These are phyloP conservation scores for Toxicodendron radicans DNA, from an alignment of 345 rosid species.

Conservation along the genomic window DNA sequence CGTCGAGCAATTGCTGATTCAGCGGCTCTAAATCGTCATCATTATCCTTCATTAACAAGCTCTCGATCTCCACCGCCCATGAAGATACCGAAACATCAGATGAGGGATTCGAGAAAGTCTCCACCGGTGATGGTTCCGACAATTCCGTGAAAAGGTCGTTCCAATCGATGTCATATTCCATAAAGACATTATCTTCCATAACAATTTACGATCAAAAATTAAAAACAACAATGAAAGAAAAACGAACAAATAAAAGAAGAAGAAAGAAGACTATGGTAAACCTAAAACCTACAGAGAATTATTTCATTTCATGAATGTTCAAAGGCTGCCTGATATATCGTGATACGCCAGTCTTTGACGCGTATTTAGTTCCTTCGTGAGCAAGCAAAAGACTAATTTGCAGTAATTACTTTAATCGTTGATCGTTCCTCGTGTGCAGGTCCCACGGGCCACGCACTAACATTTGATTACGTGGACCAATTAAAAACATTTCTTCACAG, in stretches of 20 bases:
- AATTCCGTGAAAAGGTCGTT: slow-evolving; percentile 24
- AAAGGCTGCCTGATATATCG: too few species aligned
- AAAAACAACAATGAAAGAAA: background rate
- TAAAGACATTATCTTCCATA: slow-evolving; percentile 15
- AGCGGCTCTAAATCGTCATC: slow-evolving; percentile 24
- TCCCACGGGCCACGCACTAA: background rate
- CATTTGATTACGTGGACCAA: background rate
- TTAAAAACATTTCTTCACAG: background rate
- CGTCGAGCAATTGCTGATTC: slow-evolving; percentile 22
- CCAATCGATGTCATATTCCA: slow-evolving; percentile 35
- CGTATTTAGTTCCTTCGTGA: background rate
- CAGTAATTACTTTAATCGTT: too few species aligned
- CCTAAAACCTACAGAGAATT: too few species aligned
- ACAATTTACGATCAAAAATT: background rate
- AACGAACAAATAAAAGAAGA: too few species aligned
- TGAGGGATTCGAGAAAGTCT: slow-evolving; percentile 18
- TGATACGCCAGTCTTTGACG: background rate
- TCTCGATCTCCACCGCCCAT: slow-evolving; percentile 51
- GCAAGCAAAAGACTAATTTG: background rate
- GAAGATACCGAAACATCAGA: slow-evolving; percentile 33
- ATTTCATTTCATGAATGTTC: too few species aligned
- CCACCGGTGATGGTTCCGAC: background rate
- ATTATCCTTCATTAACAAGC: slow-evolving; percentile 47
- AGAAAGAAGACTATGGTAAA: too few species aligned
- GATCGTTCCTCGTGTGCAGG: background rate